Evolutionary conservation across 257 asterid species (phyloP), one percentile per base, ranked within the genome.

Genomic region (Scutellaria minor): DNA sequence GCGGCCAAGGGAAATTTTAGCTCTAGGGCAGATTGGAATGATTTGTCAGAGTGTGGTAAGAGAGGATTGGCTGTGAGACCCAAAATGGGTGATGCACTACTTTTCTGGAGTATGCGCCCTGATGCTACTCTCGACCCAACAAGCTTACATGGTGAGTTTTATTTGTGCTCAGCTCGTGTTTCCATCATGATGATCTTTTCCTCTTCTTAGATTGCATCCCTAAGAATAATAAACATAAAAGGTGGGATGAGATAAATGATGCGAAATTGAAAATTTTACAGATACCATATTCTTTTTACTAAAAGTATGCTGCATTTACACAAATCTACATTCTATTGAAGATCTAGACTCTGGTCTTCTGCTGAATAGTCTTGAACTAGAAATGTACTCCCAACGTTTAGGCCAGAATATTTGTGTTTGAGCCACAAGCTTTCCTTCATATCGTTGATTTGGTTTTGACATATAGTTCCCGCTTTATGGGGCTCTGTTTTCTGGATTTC

Each of bases 71-170:
- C 95, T 2, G 87, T 93, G 65, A 90, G 85, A 80, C 96, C 98
- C 12, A 88, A 66, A 74, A 80, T 80, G 93, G 98, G 96, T 0
- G 90, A 88, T 74, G 96, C 97, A 1, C 74, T 93, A 59, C 95
- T 93, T 75, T 93, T 93, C 85, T 93, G 98, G 98, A 89, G 95
- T 79, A 83, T 90, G 95, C 79, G 88, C 22, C 96, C 98, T 18
- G 98, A 90, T 85, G 97, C 89, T 66, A 56, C 93, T 27, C 78
- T 90, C 44, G 98, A 90, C 78, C 87, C 93, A 51, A 44, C 89
- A 67, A 93, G 98, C 77, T 83, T 93, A 84, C 98, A 93, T 46
- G 96, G 98, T 90, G 76, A 82, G 86, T 70, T 77, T 35, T 61
- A 58, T 74, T 76, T 65, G 39, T 71, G 41, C n/a, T 52, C 51